phyloP scores from a whole-genome alignment of 352 stramenopile species.

The Pythium plurisporium region DNA sequence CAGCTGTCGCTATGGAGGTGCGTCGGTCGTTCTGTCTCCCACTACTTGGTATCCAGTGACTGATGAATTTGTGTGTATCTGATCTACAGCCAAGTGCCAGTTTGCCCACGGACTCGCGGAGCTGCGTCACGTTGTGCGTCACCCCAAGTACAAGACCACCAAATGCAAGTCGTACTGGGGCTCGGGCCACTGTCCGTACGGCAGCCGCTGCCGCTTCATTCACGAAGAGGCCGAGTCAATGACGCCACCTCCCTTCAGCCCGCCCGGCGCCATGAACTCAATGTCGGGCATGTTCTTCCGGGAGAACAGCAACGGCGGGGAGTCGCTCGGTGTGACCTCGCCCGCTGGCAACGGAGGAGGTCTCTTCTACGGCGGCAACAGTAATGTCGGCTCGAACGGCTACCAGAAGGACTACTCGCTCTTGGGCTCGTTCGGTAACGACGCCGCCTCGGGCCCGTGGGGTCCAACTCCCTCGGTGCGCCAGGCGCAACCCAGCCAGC shows the following conservation, averaged over 20 bases:
- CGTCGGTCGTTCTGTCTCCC: too few relatives aligned
- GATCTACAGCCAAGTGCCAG: constrained; percentile 70
- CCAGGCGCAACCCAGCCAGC: neutral
- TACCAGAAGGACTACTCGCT: constrained; percentile 69
- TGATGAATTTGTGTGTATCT: neutral
- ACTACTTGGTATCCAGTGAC: too few relatives aligned
- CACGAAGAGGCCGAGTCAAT: constrained; percentile 76
- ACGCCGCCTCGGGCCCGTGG: constrained; percentile 5
- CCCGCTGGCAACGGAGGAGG: constrained; percentile 21
- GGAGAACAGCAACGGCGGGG: constrained; percentile 35
- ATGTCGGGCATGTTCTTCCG: constrained; percentile 58
- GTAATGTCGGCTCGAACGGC: constrained; percentile 13
- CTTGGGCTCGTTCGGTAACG: constrained; percentile 59
- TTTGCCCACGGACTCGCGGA: constrained; percentile 81
- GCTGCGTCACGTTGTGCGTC: constrained; percentile 77
- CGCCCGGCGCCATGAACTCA: constrained; percentile 23
- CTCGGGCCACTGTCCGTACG: constrained; percentile 86
- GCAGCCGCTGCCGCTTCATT: constrained; percentile 84
- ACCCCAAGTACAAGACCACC: constrained; percentile 90
- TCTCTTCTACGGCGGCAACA: constrained; percentile 30
- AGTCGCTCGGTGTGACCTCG: constrained; percentile 11
- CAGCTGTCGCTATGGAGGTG: constrained; percentile 83
- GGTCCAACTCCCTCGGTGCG: constrained; percentile 4
- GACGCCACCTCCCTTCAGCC: constrained; percentile 48
- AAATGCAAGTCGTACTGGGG: constrained; percentile 90